These are phyloP conservation scores for Pseudogymnoascus sp. DNA, from an alignment of 2,329 filamentous ascomycete genomes.

Conservation along the genomic window DNA sequence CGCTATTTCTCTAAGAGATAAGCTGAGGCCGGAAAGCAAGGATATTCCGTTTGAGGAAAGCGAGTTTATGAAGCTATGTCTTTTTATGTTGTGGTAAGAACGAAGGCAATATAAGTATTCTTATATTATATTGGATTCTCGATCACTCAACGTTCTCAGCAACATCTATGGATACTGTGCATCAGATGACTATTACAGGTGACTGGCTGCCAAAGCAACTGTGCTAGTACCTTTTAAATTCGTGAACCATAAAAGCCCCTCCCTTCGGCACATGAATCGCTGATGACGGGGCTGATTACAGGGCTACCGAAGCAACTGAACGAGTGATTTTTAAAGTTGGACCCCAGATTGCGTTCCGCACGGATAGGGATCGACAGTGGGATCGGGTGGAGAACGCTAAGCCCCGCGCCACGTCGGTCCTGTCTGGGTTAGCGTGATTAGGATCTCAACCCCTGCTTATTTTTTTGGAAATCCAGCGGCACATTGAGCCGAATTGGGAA, in stretches of 20 bases:
- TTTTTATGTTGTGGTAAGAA: conserved; percentile 11
- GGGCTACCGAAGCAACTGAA: neutral
- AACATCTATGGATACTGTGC: neutral
- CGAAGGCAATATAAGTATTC: neutral
- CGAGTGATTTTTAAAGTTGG: neutral
- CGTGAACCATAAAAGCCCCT: neutral
- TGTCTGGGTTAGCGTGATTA: neutral
- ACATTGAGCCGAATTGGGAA: neutral
- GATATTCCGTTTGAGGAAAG: neutral
- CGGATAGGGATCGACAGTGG: neutral
- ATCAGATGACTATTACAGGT: neutral
- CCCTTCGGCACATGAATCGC: neutral
- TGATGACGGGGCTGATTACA: neutral
- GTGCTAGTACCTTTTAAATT: neutral
- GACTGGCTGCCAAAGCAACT: neutral
- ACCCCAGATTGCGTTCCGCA: neutral
- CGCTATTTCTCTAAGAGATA: conserved; percentile 3
- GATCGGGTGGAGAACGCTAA: neutral
- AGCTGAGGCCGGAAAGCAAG: neutral
- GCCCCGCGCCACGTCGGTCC: neutral
- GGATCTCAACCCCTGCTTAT: neutral
- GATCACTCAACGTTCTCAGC: neutral
- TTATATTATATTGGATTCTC: neutral
- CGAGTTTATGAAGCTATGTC: conserved; percentile 12
- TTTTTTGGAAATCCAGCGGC: neutral